A percentile compares a stretch with the other conserved stretches of the same genome.
phyloP scores from a whole-genome alignment of 805 yeast genomes.

The Jamesozyma piceae region DNA sequence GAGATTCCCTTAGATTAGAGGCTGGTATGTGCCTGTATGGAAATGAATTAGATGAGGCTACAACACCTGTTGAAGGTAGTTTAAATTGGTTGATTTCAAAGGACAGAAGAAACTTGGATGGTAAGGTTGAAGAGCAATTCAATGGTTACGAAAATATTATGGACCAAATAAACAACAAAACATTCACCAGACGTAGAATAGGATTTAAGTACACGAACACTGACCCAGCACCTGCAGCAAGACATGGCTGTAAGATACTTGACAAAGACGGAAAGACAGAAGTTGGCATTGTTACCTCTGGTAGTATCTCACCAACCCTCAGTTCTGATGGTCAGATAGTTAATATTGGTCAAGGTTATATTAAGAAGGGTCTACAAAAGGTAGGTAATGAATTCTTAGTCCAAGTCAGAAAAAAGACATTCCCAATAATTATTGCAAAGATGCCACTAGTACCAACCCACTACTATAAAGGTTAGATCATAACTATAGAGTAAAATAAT shows the following conservation, averaged over 20 bases:
- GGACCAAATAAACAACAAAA: constrained; percentile 60
- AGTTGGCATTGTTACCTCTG: constrained; percentile 48
- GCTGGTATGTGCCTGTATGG: constrained; percentile 99
- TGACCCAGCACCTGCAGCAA: constrained; percentile 97
- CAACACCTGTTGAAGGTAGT: constrained; percentile 83
- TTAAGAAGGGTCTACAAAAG: constrained; percentile 62
- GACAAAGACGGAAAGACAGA: constrained; percentile 42
- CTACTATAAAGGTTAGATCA: constrained; percentile 43
- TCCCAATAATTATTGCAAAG: constrained; percentile 67
- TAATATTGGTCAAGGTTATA: constrained; percentile 87
- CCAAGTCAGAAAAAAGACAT: constrained; percentile 73
- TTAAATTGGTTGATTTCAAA: constrained; percentile 86
- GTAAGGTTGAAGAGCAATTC: constrained; percentile 36
- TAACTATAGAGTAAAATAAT: too few relatives aligned
- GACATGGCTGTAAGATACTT: constrained; percentile 64
- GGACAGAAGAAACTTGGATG: constrained; percentile 44
- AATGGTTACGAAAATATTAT: constrained; percentile 70
- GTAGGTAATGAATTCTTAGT: constrained; percentile 63
- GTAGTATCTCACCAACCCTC: constrained; percentile 58
- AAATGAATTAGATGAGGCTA: constrained; percentile 69
- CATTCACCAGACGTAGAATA: constrained; percentile 50
- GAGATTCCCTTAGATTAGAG: constrained; percentile 89
- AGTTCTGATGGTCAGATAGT: constrained; percentile 35
- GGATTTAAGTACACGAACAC: constrained; percentile 53
- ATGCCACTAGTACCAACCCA: constrained; percentile 76